phyloP scores from a whole-genome alignment of 1,284 basidiomycete genomes.

The Malassezia nana region DNA sequence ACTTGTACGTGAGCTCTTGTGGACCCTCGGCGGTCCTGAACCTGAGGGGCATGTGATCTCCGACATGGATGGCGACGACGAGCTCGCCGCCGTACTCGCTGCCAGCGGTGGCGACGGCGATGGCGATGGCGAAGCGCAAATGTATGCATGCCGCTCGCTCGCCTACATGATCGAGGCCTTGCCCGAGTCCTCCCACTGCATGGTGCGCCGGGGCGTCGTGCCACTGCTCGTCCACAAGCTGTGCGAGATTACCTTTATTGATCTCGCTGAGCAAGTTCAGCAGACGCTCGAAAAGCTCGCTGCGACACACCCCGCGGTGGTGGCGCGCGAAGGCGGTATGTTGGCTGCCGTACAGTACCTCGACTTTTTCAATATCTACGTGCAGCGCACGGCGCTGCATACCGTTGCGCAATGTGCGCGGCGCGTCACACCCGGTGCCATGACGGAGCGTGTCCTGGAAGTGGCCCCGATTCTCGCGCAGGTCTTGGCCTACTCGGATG shows the following conservation, averaged over 20 bases:
- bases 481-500: conserved; percentile 40
- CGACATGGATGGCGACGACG: conserved; percentile 27
- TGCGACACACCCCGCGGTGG: conserved; percentile 32
- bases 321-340: conserved; percentile 44
- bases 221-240: conserved; percentile 41
- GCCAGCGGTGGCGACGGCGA: conserved; percentile 24
- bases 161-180: conserved; percentile 47
- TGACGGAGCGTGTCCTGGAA: conserved; percentile 22
- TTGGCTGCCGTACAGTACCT: conserved; percentile 44
- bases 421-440: conserved; percentile 29
- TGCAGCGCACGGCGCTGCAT: conserved; percentile 45
- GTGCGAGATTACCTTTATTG: conserved; percentile 46
- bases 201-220: conserved; percentile 38
- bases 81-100: conserved; percentile 26
- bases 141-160: conserved; percentile 47
- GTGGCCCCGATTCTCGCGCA: conserved; percentile 41
- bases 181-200: conserved; percentile 40
- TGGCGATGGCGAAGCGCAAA: conserved; percentile 35
- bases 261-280: conserved; percentile 47
- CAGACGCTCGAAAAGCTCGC: conserved; percentile 47
- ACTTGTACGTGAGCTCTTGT: conserved; percentile 83
- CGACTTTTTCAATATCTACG: conserved; percentile 48
- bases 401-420: conserved; percentile 38
- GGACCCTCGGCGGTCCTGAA: conserved; percentile 69
- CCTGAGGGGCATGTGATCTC: conserved; percentile 20